Percentiles rank a stretch among this genome's conserved stretches.
Conservation (phyloP, 345 rosid genomes). For the Ricinus communis region DNA sequence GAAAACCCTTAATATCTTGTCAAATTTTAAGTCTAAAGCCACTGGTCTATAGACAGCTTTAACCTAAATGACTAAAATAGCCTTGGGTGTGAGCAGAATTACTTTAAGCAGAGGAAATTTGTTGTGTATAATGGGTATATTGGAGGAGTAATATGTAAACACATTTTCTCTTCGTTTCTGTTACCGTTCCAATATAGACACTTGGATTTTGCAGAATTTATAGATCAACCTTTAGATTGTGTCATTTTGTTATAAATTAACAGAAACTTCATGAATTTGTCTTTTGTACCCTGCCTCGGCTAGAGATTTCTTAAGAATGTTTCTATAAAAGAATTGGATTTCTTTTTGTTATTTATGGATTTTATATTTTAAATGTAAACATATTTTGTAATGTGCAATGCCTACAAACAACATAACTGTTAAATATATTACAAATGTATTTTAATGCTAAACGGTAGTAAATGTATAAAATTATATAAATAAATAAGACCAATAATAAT, state of each 20-base stretch:
- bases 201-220: background rate
- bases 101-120: background rate
- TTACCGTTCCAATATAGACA: background rate
- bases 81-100: background rate
- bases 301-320: too few species aligned
- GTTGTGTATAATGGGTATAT: background rate
- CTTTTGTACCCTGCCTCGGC: background rate
- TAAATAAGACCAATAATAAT: too few species aligned
- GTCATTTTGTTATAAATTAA: too few species aligned
- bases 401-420: too few species aligned
- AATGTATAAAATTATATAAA: too few species aligned
- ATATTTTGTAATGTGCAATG: too few species aligned
- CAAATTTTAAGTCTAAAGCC: constrained; percentile 8
- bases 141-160: constrained; percentile 10
- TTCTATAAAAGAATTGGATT: too few species aligned
- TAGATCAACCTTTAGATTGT: background rate
- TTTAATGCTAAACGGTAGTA: too few species aligned
- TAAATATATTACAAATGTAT: too few species aligned
- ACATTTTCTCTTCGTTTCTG: background rate
- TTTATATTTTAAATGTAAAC: too few species aligned
- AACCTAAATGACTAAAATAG: background rate
- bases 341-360: too few species aligned
- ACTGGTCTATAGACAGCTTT: background rate
- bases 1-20: background rate
- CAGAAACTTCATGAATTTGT: background rate